Conservation (phyloP, 2,329 filamentous ascomycete species). For the Ceratocystis cacaofunesta region DNA sequence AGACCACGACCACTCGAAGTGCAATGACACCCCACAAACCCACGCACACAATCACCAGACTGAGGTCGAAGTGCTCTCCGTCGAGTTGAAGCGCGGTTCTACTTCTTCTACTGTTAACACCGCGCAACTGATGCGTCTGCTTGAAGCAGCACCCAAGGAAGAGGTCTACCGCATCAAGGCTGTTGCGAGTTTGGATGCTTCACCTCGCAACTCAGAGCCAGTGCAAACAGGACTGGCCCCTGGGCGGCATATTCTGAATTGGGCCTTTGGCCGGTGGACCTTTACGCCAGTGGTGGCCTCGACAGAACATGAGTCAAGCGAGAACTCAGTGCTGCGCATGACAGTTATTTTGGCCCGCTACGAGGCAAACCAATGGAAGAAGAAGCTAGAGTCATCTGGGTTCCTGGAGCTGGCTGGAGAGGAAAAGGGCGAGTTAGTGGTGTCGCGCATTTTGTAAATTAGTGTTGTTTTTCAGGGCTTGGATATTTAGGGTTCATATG, state of each 20-base stretch:
- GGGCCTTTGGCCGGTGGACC: constrained; percentile 93
- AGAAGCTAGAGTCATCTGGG: constrained; percentile 47
- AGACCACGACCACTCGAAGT: constrained; percentile 25
- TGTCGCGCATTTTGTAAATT: constrained; percentile 35
- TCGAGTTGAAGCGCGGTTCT: constrained; percentile 43
- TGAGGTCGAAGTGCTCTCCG: constrained; percentile 82
- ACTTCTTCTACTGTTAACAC: constrained; percentile 33
- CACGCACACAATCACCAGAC: constrained; percentile 50
- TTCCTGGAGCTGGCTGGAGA: constrained; percentile 36
- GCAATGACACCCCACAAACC: constrained; percentile 27
- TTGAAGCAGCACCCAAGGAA: constrained; percentile 68
- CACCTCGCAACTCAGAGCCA: constrained; percentile 37
- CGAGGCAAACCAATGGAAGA: constrained; percentile 64
- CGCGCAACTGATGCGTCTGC: constrained; percentile 49
- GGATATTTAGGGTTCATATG: background rate
- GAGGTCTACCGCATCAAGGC: constrained; percentile 93
- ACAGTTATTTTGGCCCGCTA: constrained; percentile 61
- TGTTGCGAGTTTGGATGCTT: constrained; percentile 34
- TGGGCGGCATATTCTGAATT: constrained; percentile 80
- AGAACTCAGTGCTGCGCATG: constrained; percentile 48
- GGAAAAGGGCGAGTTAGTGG: constrained; percentile 33
- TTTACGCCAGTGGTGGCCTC: constrained; percentile 47
- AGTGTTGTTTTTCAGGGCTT: background rate
- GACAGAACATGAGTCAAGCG: constrained; percentile 40
- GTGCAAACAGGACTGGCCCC: constrained; percentile 25